These are phyloP conservation scores for Boechera retrofracta DNA, from an alignment of 345 rosid genomes.

Conservation along the genomic window DNA sequence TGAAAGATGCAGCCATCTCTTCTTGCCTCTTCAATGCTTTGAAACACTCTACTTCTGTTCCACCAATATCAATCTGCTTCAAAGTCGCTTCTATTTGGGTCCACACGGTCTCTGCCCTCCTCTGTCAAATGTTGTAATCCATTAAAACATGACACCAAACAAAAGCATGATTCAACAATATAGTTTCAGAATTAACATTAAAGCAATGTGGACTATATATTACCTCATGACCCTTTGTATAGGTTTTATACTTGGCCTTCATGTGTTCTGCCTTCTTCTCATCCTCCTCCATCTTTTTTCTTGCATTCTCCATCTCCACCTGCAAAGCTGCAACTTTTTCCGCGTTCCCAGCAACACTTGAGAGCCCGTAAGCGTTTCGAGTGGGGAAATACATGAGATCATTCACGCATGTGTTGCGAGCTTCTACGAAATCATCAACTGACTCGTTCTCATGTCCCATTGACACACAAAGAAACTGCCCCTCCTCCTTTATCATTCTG, in stretches of 20 bases:
- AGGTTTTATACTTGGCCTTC: conserved; percentile 78
- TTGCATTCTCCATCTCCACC: conserved; percentile 73
- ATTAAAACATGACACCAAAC: conserved; percentile 18
- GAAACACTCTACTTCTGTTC: conserved; percentile 93
- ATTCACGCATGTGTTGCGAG: conserved; percentile 84
- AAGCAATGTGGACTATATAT: conserved; percentile 20
- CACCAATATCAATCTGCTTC: conserved; percentile 85
- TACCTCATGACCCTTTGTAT: conserved; percentile 98
- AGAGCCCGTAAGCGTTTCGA: conserved; percentile 80
- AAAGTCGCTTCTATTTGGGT: conserved; percentile 73
- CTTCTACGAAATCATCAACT: conserved; percentile 85
- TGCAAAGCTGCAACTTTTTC: conserved; percentile 92
- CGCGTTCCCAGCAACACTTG: conserved; percentile 90
- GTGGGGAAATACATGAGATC: conserved; percentile 98
- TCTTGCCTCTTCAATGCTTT: conserved; percentile 94
- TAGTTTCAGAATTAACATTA: background rate
- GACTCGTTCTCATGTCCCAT: conserved; percentile 92
- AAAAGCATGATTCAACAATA: background rate
- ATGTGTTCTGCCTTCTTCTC: conserved; percentile 83
- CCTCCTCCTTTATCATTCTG: conserved; percentile 72
- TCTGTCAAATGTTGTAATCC: conserved; percentile 51
- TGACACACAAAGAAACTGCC: conserved; percentile 67
- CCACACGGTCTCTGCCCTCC: conserved; percentile 74
- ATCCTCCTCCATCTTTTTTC: conserved; percentile 78
- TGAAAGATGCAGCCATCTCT: conserved; percentile 79